phyloP scores from a whole-genome alignment of 352 stramenopile species.

The Globisporangium radiosum region DNA sequence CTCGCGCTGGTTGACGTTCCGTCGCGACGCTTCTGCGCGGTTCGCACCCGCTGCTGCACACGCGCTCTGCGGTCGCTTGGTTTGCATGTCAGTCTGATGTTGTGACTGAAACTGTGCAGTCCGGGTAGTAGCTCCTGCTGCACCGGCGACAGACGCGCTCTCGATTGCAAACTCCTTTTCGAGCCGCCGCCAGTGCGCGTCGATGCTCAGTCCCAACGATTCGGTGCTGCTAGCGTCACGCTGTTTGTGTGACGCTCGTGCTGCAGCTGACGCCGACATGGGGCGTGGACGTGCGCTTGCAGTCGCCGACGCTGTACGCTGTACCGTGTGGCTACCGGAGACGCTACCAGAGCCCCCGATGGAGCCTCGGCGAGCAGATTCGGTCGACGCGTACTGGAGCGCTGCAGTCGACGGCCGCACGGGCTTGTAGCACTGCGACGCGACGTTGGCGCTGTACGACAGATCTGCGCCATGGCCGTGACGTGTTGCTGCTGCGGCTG shows the following conservation, averaged over 20 bases:
- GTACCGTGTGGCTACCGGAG: neutral
- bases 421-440: conserved; percentile 55
- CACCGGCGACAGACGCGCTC: neutral
- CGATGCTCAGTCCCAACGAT: conserved; percentile 12
- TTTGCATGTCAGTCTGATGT: conserved; percentile 1
- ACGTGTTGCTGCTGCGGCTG: neutral
- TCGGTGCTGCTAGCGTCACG: neutral
- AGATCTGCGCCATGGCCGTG: conserved; percentile 15
- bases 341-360: too few relatives aligned
- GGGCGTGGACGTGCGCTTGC: conserved; percentile 14
- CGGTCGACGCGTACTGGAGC: conserved; percentile 26
- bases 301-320: conserved; percentile 14
- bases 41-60: conserved; percentile 9
- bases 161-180: conserved; percentile 27
- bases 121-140: neutral
- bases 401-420: conserved; percentile 34
- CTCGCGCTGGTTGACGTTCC: neutral
- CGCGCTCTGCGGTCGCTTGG: conserved; percentile 36
- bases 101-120: neutral
- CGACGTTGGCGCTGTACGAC: conserved; percentile 57
- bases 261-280: conserved; percentile 18
- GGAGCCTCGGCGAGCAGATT: conserved; percentile 4
- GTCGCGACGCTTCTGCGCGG: neutral
- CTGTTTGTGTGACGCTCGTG: neutral
- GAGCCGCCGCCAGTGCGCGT: conserved; percentile 36